phyloP scores from a whole-genome alignment of 306 rosid species.

The Geum urbanum region DNA sequence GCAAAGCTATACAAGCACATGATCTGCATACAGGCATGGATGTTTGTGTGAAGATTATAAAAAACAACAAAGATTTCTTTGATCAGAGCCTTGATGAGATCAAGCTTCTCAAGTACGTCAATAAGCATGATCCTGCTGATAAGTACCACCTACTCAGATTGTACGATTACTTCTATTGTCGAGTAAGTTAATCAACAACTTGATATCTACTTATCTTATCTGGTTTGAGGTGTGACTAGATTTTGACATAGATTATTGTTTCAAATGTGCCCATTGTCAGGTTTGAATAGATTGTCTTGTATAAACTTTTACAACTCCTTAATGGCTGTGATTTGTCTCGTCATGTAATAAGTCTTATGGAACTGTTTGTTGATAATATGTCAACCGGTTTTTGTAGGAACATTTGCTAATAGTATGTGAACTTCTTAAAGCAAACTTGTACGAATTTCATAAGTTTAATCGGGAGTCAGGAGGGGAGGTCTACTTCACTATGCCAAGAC shows the following conservation, averaged over 20 bases:
- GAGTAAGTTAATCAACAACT: constrained; percentile 55
- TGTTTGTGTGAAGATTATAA: constrained; percentile 94
- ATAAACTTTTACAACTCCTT: background rate
- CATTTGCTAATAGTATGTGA: constrained; percentile 96
- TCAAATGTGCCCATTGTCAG: background rate
- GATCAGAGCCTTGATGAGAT: constrained; percentile 99
- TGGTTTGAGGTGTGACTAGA: constrained; percentile 5
- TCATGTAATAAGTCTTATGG: background rate
- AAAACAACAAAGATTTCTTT: constrained; percentile 99
- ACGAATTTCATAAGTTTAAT: constrained; percentile 93
- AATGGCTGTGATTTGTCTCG: background rate
- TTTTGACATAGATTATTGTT: background rate
- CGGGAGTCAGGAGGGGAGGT: constrained; percentile 99
- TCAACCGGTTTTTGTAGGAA: constrained; percentile 53
- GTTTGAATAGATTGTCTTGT: background rate
- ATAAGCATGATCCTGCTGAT: constrained; percentile 94
- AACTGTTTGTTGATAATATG: background rate
- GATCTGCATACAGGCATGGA: constrained; percentile 97
- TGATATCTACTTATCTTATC: constrained; percentile 7
- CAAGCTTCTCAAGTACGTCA: constrained; percentile 97
- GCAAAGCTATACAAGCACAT: constrained; percentile 99
- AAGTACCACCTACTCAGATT: constrained; percentile 92
- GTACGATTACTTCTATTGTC: constrained; percentile 92
- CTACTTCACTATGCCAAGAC: constrained; percentile 97
- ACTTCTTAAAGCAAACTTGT: constrained; percentile 94